Evolutionary conservation across 73 alveolate genomes (phyloP).

Genomic region (Blepharisma stoltei): DNA sequence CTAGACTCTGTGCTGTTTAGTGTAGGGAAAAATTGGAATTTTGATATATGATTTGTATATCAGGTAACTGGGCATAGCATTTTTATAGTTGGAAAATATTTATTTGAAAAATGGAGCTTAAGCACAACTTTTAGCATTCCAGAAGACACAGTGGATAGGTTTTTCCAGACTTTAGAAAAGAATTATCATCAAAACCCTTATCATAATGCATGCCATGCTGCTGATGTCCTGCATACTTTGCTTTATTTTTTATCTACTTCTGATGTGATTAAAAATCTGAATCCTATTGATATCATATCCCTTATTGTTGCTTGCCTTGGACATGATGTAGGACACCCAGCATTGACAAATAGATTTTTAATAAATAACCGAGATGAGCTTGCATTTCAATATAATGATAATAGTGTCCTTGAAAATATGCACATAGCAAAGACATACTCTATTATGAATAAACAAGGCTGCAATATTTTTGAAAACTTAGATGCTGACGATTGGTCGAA

Average conservation of each 20-base stretch:
- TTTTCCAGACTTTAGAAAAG: constrained; percentile 30
- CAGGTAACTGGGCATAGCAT: not conserved
- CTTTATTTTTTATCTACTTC: constrained; percentile 22
- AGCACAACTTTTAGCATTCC: not conserved
- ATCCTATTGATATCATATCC: constrained; percentile 38
- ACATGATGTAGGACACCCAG: constrained; percentile 60
- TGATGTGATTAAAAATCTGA: constrained; percentile 34
- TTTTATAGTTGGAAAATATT: not conserved
- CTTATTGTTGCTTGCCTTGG: constrained; percentile 40
- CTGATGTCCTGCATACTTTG: constrained; percentile 19
- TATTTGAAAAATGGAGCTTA: constrained; percentile 5
- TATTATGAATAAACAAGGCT: constrained; percentile 10
- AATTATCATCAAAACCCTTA: constrained; percentile 24
- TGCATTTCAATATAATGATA: constrained; percentile 53
- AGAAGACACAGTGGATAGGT: not conserved
- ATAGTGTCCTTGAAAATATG: constrained; percentile 44
- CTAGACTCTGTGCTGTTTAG: not conserved
- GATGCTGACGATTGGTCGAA: constrained; percentile 41
- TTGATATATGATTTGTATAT: constrained; percentile 13
- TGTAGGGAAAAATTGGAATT: constrained; percentile 34
- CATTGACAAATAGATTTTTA: constrained; percentile 43
- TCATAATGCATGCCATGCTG: constrained; percentile 32
- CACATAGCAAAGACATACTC: constrained; percentile 38
- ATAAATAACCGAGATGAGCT: constrained; percentile 34
- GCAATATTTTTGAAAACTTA: constrained; percentile 33